Evolutionary conservation across 1,284 basidiomycete genomes (phyloP).

Genomic region (Ceratobasidium sp.): DNA sequence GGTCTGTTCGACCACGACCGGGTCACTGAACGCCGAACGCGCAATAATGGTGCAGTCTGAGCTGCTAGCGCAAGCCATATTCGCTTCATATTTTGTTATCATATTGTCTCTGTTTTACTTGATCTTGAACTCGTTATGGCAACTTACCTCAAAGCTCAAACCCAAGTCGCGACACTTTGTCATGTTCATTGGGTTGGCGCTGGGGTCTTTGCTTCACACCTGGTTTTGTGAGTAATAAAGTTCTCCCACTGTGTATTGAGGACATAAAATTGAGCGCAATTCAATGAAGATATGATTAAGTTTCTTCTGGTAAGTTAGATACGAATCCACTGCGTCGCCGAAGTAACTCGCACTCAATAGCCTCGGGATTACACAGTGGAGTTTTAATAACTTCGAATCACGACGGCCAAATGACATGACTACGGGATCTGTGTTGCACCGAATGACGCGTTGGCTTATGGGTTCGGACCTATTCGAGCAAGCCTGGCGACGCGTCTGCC

Average conservation of each 20-base stretch:
- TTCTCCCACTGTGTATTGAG: background rate
- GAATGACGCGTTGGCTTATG: constrained; percentile 67
- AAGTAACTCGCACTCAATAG: background rate
- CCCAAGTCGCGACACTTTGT: constrained; percentile 46
- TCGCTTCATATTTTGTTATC: constrained; percentile 62
- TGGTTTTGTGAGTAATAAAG: constrained; percentile 68
- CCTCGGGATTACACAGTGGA: constrained; percentile 59
- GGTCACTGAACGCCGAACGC: background rate
- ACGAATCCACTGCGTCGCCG: background rate
- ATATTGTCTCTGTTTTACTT: constrained; percentile 58
- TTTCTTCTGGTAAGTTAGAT: constrained; percentile 61
- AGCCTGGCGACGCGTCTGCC: constrained; percentile 64
- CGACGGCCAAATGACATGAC: constrained; percentile 6
- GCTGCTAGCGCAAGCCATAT: constrained; percentile 56
- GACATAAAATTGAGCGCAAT: background rate
- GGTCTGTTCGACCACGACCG: no score
- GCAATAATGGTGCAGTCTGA: constrained; percentile 39
- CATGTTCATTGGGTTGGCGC: constrained; percentile 55
- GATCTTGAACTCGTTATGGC: constrained; percentile 54
- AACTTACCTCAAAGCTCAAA: constrained; percentile 37
- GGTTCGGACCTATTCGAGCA: constrained; percentile 73
- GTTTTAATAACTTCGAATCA: constrained; percentile 61
- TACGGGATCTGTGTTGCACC: constrained; percentile 48
- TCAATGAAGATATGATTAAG: constrained; percentile 60
- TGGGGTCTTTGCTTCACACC: constrained; percentile 62